Evolutionary conservation across 2,329 filamentous ascomycete genomes (phyloP).

Genomic region (Cladosporium sphaerospermum): DNA sequence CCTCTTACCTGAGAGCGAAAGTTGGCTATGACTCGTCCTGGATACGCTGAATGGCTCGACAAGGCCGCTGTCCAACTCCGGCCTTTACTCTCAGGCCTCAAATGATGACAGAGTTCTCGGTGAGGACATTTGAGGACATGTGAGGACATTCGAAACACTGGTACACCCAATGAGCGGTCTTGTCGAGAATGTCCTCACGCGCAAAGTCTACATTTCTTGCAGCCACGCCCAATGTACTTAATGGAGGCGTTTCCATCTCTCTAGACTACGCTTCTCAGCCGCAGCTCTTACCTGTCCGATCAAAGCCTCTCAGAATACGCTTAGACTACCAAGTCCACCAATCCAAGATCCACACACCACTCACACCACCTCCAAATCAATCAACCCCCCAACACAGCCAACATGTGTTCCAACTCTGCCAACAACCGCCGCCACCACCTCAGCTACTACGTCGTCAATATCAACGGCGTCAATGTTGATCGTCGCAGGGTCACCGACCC

Average conservation of each 20-base stretch:
- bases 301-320: neutral
- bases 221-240: too few species aligned
- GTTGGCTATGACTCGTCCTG: too few species aligned
- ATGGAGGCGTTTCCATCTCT: too few species aligned
- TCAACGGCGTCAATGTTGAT: neutral
- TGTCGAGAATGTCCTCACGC: neutral
- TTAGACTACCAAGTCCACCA: neutral
- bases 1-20: too few species aligned
- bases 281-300: too few species aligned
- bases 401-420: constrained; percentile 1
- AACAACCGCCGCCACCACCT: neutral
- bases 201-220: too few species aligned
- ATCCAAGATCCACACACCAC: neutral
- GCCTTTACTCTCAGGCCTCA: too few species aligned
- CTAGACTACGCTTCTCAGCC: too few species aligned
- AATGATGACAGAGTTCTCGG: neutral
- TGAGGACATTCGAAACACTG: neutral
- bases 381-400: neutral
- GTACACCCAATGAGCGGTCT: neutral
- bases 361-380: neutral
- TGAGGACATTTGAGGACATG: neutral
- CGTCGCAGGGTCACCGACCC: neutral
- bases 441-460: neutral
- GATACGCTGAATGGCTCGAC: too few species aligned
- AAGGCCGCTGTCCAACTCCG: too few species aligned